Percentiles rank a stretch among this genome's conserved stretches.
These are phyloP conservation scores for Westerdykella sp. DNA, from an alignment of 2,329 filamentous ascomycete species.

Conservation along the genomic window DNA sequence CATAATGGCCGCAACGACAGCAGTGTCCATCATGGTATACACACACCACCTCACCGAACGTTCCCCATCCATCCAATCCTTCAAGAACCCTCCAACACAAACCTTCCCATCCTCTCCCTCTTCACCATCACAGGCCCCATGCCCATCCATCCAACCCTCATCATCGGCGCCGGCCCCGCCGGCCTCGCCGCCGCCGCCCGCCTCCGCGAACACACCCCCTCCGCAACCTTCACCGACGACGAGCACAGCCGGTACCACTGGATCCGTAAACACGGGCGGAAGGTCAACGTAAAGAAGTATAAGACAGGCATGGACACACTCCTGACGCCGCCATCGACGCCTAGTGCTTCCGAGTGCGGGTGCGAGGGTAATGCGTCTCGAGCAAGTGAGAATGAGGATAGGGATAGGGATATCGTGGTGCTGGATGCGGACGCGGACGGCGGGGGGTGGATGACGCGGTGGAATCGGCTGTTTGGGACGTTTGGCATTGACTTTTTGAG, in stretches of 20 bases:
- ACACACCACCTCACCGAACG: too few relatives aligned
- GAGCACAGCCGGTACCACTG: slow-evolving; percentile 78
- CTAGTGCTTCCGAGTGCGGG: slow-evolving; percentile 13
- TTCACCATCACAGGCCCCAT: slow-evolving; percentile 3
- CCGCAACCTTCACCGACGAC: slow-evolving; percentile 75
- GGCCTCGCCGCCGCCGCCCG: slow-evolving; percentile 69
- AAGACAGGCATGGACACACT: slow-evolving; percentile 37
- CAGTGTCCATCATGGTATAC: too few relatives aligned
- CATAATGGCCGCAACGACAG: too few relatives aligned
- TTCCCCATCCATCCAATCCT: too few relatives aligned
- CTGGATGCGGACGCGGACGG: slow-evolving; percentile 62
- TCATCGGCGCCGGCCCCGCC: slow-evolving; percentile 68
- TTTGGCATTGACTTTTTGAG: slow-evolving; percentile 66
- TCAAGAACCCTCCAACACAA: too few relatives aligned
- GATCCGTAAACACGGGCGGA: slow-evolving; percentile 59
- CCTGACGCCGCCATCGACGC: slow-evolving; percentile 20
- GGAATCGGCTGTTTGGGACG: slow-evolving; percentile 62
- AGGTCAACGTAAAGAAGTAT: slow-evolving; percentile 53
- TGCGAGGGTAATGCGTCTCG: slow-evolving; percentile 5
- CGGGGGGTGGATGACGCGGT: slow-evolving; percentile 61
- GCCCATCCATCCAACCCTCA: slow-evolving; percentile 57
- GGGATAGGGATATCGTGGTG: slow-evolving; percentile 45
- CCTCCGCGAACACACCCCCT: slow-evolving; percentile 65
- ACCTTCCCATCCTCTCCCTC: too few relatives aligned
- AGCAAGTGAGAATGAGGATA: slow-evolving; percentile 5